Percentiles rank a stretch among this genome's conserved stretches.
phyloP scores from a whole-genome alignment of 2,329 filamentous ascomycete genomes.

The Alternaria rosae region DNA sequence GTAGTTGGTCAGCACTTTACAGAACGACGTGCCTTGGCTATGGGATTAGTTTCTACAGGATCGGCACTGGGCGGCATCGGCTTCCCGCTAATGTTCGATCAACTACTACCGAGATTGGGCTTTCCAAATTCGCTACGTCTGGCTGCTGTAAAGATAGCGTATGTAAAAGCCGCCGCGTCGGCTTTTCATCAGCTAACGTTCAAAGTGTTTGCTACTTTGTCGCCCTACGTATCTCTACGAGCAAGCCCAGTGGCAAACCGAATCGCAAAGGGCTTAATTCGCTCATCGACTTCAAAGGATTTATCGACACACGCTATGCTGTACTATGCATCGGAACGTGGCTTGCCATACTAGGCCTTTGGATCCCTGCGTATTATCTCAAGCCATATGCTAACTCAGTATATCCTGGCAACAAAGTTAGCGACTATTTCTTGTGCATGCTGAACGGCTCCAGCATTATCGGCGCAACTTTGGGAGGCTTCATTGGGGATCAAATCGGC shows the following conservation, averaged over 20 bases:
- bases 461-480: conserved; percentile 60
- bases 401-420: conserved; percentile 56
- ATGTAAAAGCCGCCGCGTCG: not conserved
- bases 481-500: conserved; percentile 62
- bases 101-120: conserved; percentile 62
- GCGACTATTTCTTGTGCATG: conserved; percentile 56
- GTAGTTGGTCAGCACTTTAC: conserved; percentile 55
- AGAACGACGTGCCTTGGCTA: conserved; percentile 51
- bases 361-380: conserved; percentile 43
- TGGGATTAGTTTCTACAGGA: conserved; percentile 54
- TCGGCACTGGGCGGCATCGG: conserved; percentile 58
- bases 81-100: conserved; percentile 64
- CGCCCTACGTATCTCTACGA: conserved; percentile 45
- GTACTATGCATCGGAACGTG: conserved; percentile 40
- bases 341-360: conserved; percentile 41
- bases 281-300: conserved; percentile 46
- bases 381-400: conserved; percentile 66
- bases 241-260: conserved; percentile 16
- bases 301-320: conserved; percentile 41
- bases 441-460: conserved; percentile 62
- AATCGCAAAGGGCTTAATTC: conserved; percentile 32
- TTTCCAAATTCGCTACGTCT: conserved; percentile 69
- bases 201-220: conserved; percentile 58
- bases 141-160: conserved; percentile 61
- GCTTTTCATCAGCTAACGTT: conserved; percentile 20